Evolutionary conservation across 1,284 basidiomycete species (phyloP).

Genomic region (Grifola frondosa): DNA sequence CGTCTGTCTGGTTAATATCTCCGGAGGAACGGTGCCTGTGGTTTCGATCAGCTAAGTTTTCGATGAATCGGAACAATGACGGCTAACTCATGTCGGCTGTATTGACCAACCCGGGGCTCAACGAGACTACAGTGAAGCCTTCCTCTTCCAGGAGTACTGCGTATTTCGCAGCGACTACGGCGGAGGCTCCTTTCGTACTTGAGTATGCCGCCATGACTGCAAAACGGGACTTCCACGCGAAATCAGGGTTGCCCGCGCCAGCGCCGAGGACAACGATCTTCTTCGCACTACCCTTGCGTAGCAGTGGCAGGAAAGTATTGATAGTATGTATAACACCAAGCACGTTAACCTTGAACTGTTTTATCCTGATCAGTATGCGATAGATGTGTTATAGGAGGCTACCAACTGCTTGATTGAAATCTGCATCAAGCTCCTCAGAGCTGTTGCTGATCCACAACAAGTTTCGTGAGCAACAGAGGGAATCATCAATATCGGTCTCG

Average conservation of each 20-base stretch:
- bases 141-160: slow-evolving; percentile 35
- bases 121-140: slow-evolving; percentile 36
- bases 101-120: slow-evolving; percentile 39
- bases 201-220: slow-evolving; percentile 28
- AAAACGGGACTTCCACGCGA: slow-evolving; percentile 18
- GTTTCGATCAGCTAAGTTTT: not conserved
- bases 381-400: no score
- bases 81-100: slow-evolving; percentile 21
- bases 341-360: slow-evolving; percentile 36
- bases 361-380: not conserved
- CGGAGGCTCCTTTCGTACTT: slow-evolving; percentile 38
- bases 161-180: slow-evolving; percentile 41
- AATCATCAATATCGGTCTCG: no score
- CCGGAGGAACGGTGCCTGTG: not conserved
- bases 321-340: slow-evolving; percentile 38
- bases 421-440: slow-evolving; percentile 16
- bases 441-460: slow-evolving; percentile 2
- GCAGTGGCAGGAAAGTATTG: slow-evolving; percentile 38
- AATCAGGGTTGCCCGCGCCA: slow-evolving; percentile 31
- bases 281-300: slow-evolving; percentile 35
- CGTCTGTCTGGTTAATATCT: not conserved
- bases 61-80: no score
- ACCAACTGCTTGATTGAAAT: slow-evolving; percentile 14
- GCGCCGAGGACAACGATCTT: slow-evolving; percentile 38
- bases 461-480: not conserved